Percentiles rank a stretch among this genome's conserved stretches.
These are phyloP conservation scores for Neurospora intermedia DNA, from an alignment of 495 filamentous ascomycete genomes.

Conservation along the genomic window DNA sequence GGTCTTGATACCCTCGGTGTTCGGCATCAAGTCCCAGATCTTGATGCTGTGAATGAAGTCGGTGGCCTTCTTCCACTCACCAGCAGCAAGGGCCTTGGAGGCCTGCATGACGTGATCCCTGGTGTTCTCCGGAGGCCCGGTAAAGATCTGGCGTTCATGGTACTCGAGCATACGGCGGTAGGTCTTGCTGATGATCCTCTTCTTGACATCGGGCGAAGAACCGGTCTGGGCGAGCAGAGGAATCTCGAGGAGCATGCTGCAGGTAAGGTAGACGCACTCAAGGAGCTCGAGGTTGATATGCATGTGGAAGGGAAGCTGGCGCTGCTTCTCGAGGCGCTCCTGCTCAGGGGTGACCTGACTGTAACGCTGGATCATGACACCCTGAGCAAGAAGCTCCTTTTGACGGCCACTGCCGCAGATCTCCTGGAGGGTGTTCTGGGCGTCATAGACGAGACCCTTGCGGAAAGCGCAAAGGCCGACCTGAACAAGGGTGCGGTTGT, in stretches of 20 bases:
- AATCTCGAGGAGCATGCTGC: slow-evolving; percentile 97
- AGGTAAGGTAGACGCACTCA: slow-evolving; percentile 96
- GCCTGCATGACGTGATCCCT: slow-evolving; percentile 98
- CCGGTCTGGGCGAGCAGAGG: slow-evolving; percentile 93
- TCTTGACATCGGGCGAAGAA: slow-evolving; percentile 91
- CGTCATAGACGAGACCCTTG: slow-evolving; percentile 90
- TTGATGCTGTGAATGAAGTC: slow-evolving; percentile 92
- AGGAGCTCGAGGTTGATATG: slow-evolving; percentile 99
- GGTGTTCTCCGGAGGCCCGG: slow-evolving; percentile 94
- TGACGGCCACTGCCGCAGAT: slow-evolving; percentile 94
- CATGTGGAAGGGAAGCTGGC: slow-evolving; percentile 98
- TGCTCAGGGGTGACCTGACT: slow-evolving; percentile 93
- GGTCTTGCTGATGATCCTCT: slow-evolving; percentile 97
- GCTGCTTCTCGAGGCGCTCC: slow-evolving; percentile 88
- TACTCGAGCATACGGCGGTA: slow-evolving; percentile 99
- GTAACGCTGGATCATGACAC: slow-evolving; percentile 94
- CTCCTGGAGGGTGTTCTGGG: slow-evolving; percentile 91
- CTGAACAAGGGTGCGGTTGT: slow-evolving; percentile 96
- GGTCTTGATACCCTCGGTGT: slow-evolving; percentile 80
- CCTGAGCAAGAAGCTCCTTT: slow-evolving; percentile 96
- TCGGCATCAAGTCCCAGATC: slow-evolving; percentile 96
- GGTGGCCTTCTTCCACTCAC: slow-evolving; percentile 95
- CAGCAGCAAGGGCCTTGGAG: slow-evolving; percentile 88
- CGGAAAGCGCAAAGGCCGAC: slow-evolving; percentile 98
- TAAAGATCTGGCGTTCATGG: slow-evolving; percentile 98